Percentiles rank a stretch among this genome's conserved stretches.
phyloP scores from a whole-genome alignment of 2,329 filamentous ascomycete species.

The Pseudogymnoascus sp. region DNA sequence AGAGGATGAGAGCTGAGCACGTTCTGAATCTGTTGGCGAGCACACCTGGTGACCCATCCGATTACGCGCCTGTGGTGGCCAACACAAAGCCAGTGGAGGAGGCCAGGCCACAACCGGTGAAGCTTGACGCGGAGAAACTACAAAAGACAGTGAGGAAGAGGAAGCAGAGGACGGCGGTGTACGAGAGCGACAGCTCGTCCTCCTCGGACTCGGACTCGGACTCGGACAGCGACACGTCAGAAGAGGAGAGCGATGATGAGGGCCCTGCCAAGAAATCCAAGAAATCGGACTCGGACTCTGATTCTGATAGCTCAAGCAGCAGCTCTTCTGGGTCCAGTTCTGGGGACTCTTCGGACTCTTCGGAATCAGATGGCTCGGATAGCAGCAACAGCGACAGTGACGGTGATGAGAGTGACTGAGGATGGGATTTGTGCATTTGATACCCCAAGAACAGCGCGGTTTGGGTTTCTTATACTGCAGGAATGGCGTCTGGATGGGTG shows the following conservation, averaged over 20 bases:
- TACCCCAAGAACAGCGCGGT: background rate
- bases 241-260: slow-evolving; percentile 3
- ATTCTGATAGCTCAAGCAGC: slow-evolving; percentile 21
- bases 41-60: slow-evolving; percentile 13
- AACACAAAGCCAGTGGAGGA: slow-evolving; percentile 14
- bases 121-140: slow-evolving; percentile 36
- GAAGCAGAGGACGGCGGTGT: slow-evolving; percentile 33
- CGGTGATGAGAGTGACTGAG: slow-evolving; percentile 4
- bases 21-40: slow-evolving; percentile 48
- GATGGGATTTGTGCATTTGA: background rate
- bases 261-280: slow-evolving; percentile 2
- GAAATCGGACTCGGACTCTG: slow-evolving; percentile 4
- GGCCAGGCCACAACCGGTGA: slow-evolving; percentile 30
- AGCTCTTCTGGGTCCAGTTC: slow-evolving; percentile 19
- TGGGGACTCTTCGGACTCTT: slow-evolving; percentile 15
- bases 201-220: slow-evolving; percentile 13
- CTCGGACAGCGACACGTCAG: background rate
- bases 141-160: slow-evolving; percentile 38
- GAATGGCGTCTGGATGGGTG: background rate
- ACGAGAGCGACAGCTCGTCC: slow-evolving; percentile 20
- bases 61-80: background rate
- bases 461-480: background rate
- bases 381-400: slow-evolving; percentile 17
- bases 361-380: slow-evolving; percentile 14
- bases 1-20: slow-evolving; percentile 54